phyloP scores from a whole-genome alignment of 441 rosid genomes.

The California macrophylla region DNA sequence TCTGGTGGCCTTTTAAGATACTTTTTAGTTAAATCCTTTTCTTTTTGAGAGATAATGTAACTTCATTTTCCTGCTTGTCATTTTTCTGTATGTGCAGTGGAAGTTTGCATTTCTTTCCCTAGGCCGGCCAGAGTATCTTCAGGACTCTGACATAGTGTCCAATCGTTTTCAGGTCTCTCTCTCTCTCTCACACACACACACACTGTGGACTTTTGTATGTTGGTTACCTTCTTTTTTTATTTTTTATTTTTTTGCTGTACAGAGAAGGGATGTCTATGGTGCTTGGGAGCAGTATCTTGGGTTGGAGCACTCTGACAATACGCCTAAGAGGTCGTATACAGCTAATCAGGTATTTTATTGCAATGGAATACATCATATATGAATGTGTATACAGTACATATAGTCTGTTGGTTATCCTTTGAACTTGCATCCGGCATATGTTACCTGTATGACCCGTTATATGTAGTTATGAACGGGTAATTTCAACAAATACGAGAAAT shows the following conservation, averaged over 20 bases:
- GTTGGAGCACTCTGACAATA: constrained; percentile 53
- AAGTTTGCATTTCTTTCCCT: constrained; percentile 53
- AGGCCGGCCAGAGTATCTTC: constrained; percentile 59
- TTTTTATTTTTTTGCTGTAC: constrained; percentile 10
- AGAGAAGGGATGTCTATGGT: constrained; percentile 59
- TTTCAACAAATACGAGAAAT: not conserved
- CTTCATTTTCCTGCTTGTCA: constrained; percentile 2
- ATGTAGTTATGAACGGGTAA: not conserved
- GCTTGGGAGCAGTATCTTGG: constrained; percentile 70
- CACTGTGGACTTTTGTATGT: not conserved
- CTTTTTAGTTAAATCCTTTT: not conserved
- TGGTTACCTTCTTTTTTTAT: constrained; percentile 1
- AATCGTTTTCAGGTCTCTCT: constrained; percentile 50
- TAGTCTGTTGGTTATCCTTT: not conserved
- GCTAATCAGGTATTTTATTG: constrained; percentile 43
- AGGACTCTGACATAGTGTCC: constrained; percentile 50
- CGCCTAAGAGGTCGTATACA: constrained; percentile 46
- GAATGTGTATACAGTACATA: not conserved
- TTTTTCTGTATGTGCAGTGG: constrained; percentile 35
- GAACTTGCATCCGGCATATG: not conserved
- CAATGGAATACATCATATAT: not conserved
- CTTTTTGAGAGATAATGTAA: not conserved
- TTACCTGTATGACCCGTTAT: not conserved
- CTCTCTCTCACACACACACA: not conserved
- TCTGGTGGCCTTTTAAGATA: not conserved